Evolutionary conservation across 352 stramenopile genomes (phyloP).

Genomic region (Globisporangium acanthophoron): DNA sequence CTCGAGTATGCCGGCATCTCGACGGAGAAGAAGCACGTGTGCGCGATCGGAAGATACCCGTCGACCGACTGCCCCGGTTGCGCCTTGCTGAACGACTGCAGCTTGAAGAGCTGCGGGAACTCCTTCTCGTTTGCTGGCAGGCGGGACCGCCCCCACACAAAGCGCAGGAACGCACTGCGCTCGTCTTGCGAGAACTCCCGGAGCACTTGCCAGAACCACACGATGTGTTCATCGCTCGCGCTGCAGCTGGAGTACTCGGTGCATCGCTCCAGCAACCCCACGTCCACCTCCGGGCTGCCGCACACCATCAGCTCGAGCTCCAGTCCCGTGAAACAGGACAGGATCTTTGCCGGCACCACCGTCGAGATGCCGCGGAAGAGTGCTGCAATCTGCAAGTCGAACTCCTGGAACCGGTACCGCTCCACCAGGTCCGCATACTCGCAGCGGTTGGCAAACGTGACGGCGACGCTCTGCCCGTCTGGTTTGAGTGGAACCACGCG

Average conservation of each 20-base stretch:
- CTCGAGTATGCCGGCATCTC: slow-evolving; percentile 93
- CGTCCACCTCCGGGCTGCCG: slow-evolving; percentile 72
- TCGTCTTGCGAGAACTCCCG: slow-evolving; percentile 78
- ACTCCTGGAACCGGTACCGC: slow-evolving; percentile 73
- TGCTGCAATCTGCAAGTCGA: slow-evolving; percentile 38
- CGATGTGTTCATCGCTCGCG: slow-evolving; percentile 64
- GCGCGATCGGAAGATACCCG: slow-evolving; percentile 92
- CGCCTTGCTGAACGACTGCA: slow-evolving; percentile 83
- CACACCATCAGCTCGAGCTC: slow-evolving; percentile 86
- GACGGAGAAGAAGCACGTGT: slow-evolving; percentile 99
- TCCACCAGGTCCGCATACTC: slow-evolving; percentile 84
- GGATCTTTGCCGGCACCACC: slow-evolving; percentile 64
- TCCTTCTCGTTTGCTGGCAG: slow-evolving; percentile 73
- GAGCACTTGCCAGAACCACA: slow-evolving; percentile 86
- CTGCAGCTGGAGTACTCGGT: slow-evolving; percentile 87
- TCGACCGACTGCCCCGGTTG: slow-evolving; percentile 36
- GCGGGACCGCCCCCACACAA: slow-evolving; percentile 90
- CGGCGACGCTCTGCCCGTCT: slow-evolving; percentile 45
- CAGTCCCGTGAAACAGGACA: slow-evolving; percentile 73
- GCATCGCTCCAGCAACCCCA: slow-evolving; percentile 71
- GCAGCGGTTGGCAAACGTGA: slow-evolving; percentile 74
- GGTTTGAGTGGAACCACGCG: slow-evolving; percentile 67
- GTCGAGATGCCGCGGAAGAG: slow-evolving; percentile 63
- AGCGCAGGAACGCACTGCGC: slow-evolving; percentile 82
- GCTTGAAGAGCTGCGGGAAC: slow-evolving; percentile 90